Base-by-base conservation (phyloP, 306 rosid species). In the Vachellia collinsii region DNA sequence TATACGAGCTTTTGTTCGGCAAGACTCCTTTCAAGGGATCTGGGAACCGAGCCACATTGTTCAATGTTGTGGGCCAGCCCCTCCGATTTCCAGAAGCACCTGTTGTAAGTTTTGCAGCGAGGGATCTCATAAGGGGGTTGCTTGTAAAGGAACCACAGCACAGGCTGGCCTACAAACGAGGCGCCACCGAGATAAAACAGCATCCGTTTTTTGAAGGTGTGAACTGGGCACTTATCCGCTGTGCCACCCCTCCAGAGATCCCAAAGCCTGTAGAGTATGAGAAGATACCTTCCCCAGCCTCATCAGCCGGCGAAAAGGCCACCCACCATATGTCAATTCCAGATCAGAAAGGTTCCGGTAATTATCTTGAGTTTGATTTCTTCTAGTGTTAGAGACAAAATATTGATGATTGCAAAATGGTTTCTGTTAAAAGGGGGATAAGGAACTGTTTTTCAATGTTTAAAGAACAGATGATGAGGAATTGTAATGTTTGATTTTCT, bases 1-100 rank as follows among this genome's bases (percentile, higher is more conserved):
- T 94, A 36, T 94, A 94, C 3, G 98, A 94, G 90, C 84, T 94
- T 47, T 81, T 94, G 84, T 94, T 94, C 39, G 98, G 98, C 65
- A 94, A 94, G 88, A 94, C 98, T 47, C 98, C 98, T 12, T 94
- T 94, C 66, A 94, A 94, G 85, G 98, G 98, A 70, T 94, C 98
- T 0, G 98, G 95, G 34, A 94, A 94, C 83, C 91, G 97, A 50
- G 97, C 97, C 9, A 94, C 98, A 0, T 69, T 94, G 88, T 92
- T 91, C 80, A 94, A 94, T 47, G 97, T 94, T 11, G 97, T 94
- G 7, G 97, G 97, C 25, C 97, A 94, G 78, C 95, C 97, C 4
- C 90, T 94, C 42, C 88, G 97, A 78, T 94, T 94, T 84, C 98
- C 97, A 11, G 98, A 94, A 80, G 87, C 97, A 46, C 97, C 97